Evolutionary conservation across 2,329 filamentous ascomycete genomes (phyloP).

Genomic region (Fusarium paranaense): DNA sequence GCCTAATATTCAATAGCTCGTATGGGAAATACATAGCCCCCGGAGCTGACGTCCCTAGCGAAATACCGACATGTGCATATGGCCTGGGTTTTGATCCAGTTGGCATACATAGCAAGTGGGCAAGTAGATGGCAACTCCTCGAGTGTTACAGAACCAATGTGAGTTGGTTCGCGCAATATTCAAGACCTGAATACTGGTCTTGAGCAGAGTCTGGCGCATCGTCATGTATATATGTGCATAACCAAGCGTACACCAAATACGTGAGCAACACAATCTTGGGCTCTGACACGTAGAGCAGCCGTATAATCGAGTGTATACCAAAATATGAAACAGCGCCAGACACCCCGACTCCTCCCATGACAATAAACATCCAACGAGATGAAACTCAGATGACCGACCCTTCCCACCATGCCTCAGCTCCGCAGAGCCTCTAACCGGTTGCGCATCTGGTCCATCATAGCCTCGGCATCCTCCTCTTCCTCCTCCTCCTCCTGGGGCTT

Average conservation of each 20-base stretch:
- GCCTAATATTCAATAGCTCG: not conserved
- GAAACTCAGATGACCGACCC: not conserved
- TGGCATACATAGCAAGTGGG: not conserved
- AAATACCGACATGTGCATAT: not conserved
- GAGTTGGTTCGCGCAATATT: not conserved
- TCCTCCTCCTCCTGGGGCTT: constrained; percentile 64
- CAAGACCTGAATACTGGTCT: not conserved
- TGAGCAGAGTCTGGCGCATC: not conserved
- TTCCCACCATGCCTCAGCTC: constrained; percentile 65
- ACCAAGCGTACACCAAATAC: not conserved
- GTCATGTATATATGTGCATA: not conserved
- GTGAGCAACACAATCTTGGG: not conserved
- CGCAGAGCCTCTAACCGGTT: constrained; percentile 90
- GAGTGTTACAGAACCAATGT: not conserved
- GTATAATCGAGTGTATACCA: constrained; percentile 29
- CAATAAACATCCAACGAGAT: constrained; percentile 23
- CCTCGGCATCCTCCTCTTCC: constrained; percentile 85
- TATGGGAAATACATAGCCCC: not conserved
- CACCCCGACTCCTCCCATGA: constrained; percentile 36
- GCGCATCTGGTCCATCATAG: constrained; percentile 93
- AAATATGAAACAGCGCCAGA: constrained; percentile 34
- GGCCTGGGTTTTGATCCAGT: not conserved
- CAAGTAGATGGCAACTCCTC: not conserved
- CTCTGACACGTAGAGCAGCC: not conserved
- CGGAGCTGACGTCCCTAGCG: not conserved